These are phyloP conservation scores for Penicillium brevicompactum DNA, from an alignment of 2,329 filamentous ascomycete genomes.

Conservation along the genomic window DNA sequence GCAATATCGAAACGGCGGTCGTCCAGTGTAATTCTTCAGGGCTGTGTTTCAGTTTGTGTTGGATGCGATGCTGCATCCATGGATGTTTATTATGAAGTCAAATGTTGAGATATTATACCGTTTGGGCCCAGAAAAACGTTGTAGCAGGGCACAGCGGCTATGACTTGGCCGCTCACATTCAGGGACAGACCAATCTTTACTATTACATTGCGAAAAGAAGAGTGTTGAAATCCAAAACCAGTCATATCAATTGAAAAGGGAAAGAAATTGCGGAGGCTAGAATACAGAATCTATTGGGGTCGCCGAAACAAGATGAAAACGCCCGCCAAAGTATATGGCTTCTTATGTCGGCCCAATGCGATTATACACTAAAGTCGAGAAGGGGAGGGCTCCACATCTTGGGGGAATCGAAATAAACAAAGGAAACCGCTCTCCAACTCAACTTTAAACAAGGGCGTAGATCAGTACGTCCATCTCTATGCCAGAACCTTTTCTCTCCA, in stretches of 20 bases:
- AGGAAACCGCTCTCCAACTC: neutral
- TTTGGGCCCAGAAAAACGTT: too few relatives aligned
- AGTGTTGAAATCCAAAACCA: neutral
- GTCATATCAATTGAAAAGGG: neutral
- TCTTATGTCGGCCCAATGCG: neutral
- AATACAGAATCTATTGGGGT: neutral
- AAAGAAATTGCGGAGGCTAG: neutral
- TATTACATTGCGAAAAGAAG: neutral
- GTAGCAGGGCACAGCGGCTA: too few relatives aligned
- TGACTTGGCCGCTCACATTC: too few relatives aligned
- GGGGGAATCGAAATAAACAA: neutral
- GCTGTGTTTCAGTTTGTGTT: too few relatives aligned
- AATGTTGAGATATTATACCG: too few relatives aligned
- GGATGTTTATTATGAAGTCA: too few relatives aligned
- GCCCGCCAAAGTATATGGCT: neutral
- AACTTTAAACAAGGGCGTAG: neutral
- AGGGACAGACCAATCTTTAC: too few relatives aligned
- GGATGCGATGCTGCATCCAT: too few relatives aligned
- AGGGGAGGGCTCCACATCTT: neutral
- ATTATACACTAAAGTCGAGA: neutral
- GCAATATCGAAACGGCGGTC: conserved; percentile 35
- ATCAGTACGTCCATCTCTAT: neutral
- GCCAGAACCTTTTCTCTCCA: neutral
- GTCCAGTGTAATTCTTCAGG: conserved; percentile 12
- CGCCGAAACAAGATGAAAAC: neutral